Conservation (phyloP, 139 green algal species). For the Bryopsis sp. region DNA sequence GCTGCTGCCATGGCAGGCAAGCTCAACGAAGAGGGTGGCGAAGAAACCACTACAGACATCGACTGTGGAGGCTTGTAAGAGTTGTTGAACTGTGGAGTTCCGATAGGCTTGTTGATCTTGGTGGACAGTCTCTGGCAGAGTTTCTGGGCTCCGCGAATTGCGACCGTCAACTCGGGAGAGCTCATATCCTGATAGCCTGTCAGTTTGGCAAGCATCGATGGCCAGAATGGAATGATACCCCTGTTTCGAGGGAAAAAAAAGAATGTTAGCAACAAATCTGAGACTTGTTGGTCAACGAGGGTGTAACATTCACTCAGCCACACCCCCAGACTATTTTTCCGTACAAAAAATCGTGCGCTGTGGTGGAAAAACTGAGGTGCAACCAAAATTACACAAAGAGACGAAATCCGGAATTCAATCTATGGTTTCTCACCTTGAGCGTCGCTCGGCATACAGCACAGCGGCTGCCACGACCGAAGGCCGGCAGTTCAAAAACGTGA, state of each 20-base stretch:
- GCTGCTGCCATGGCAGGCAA: background rate
- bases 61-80: background rate
- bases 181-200: constrained; percentile 71
- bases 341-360: too few relatives aligned
- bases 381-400: too few relatives aligned
- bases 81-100: background rate
- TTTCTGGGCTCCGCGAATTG: constrained; percentile 65
- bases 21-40: background rate
- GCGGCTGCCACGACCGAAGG: constrained; percentile 70
- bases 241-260: constrained; percentile 21
- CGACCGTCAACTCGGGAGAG: constrained; percentile 59
- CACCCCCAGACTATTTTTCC: too few relatives aligned
- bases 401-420: too few relatives aligned
- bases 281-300: too few relatives aligned
- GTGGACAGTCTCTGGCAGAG: constrained; percentile 27
- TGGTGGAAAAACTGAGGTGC: too few relatives aligned
- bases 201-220: constrained; percentile 66
- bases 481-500: constrained; percentile 71
- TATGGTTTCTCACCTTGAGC: constrained; percentile 16
- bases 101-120: background rate
- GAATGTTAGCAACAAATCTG: too few relatives aligned
- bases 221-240: constrained; percentile 77
- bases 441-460: constrained; percentile 66
- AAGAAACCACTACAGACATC: background rate
- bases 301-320: too few relatives aligned